Conservation (phyloP, 345 rosid species). For the Euphorbia tirucalli region DNA sequence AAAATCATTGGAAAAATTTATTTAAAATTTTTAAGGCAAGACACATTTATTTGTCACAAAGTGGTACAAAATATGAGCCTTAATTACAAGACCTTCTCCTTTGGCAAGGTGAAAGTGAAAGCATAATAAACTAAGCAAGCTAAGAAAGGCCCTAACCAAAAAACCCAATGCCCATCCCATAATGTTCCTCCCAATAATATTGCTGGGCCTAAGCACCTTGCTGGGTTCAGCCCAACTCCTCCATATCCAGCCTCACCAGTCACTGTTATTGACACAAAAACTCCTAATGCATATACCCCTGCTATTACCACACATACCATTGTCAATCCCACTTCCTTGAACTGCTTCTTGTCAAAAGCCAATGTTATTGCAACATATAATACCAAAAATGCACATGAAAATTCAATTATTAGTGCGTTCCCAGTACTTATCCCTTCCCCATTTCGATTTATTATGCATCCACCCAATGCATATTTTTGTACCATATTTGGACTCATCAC, state of each 20-base stretch:
- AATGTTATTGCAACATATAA: slow-evolving; percentile 38
- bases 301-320: slow-evolving; percentile 33
- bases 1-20: no score
- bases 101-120: no score
- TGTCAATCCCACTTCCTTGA: slow-evolving; percentile 31
- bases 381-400: slow-evolving; percentile 43
- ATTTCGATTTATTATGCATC: slow-evolving; percentile 35
- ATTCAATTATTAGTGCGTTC: slow-evolving; percentile 35
- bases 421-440: slow-evolving; percentile 22
- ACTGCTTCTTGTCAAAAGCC: slow-evolving; percentile 39
- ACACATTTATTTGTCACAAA: no score
- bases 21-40: no score
- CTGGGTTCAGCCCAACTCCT: slow-evolving; percentile 45
- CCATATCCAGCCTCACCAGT: slow-evolving; percentile 36
- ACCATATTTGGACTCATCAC: slow-evolving; percentile 32
- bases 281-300: slow-evolving; percentile 16
- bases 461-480: slow-evolving; percentile 35
- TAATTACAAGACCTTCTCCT: no score
- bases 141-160: slow-evolving; percentile 45
- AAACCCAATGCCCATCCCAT: slow-evolving; percentile 53
- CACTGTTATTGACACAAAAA: slow-evolving; percentile 38
- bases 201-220: slow-evolving; percentile 50
- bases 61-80: no score
- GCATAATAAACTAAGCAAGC: slow-evolving; percentile 20
- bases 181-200: slow-evolving; percentile 40